Evolutionary conservation across 2,329 filamentous ascomycete species (phyloP).

Genomic region (Pseudogymnoascus verrucosus): DNA sequence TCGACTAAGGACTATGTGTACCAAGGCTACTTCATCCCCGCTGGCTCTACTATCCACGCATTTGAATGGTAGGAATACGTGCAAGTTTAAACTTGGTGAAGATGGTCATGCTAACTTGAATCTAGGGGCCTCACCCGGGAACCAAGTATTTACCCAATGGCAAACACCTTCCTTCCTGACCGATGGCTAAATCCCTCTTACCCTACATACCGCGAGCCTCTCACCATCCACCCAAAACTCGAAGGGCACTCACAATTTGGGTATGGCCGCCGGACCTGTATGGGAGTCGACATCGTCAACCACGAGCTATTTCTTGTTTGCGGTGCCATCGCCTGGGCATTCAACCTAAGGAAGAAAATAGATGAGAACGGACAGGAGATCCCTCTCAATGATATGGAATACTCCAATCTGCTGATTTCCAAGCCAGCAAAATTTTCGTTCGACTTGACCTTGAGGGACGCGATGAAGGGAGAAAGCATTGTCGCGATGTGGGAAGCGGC

Average conservation of each 20-base stretch:
- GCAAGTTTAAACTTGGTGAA: not conserved
- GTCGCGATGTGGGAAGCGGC: slow-evolving; percentile 22
- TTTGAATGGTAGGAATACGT: slow-evolving; percentile 39
- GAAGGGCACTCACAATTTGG: slow-evolving; percentile 58
- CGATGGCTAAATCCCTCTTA: slow-evolving; percentile 54
- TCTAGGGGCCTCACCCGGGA: slow-evolving; percentile 48
- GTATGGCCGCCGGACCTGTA: slow-evolving; percentile 54
- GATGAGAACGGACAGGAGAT: slow-evolving; percentile 17
- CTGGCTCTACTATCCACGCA: slow-evolving; percentile 44
- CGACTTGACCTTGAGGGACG: slow-evolving; percentile 35
- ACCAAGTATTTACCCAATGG: slow-evolving; percentile 50
- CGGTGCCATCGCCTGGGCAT: slow-evolving; percentile 42
- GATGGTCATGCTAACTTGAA: not conserved
- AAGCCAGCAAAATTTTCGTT: slow-evolving; percentile 42
- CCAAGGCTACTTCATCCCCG: slow-evolving; percentile 45
- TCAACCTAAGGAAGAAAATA: slow-evolving; percentile 31
- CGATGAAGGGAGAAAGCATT: slow-evolving; percentile 32
- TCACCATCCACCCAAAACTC: slow-evolving; percentile 55
- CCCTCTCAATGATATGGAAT: slow-evolving; percentile 15
- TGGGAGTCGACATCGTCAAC: slow-evolving; percentile 55
- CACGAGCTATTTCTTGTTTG: slow-evolving; percentile 47
- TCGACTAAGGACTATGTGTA: slow-evolving; percentile 47
- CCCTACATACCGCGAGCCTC: slow-evolving; percentile 57
- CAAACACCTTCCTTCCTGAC: slow-evolving; percentile 54
- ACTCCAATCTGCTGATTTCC: slow-evolving; percentile 32